Conservation (phyloP, 345 rosid species). For the Noccaea bulbosa region DNA sequence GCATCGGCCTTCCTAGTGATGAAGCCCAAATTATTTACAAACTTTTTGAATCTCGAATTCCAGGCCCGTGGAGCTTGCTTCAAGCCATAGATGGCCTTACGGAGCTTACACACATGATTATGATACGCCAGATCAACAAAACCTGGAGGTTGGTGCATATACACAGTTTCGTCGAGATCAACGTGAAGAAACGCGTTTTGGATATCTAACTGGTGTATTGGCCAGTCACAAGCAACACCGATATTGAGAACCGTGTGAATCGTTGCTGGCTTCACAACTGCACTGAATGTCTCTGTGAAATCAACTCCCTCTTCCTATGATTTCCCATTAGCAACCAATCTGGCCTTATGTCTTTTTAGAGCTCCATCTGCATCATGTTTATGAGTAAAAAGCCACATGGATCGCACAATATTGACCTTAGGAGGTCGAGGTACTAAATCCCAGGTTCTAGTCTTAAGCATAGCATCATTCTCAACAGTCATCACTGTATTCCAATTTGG, state of each 20-base stretch:
- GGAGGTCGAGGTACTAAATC: no score
- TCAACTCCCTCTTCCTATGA: not conserved
- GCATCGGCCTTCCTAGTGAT: not conserved
- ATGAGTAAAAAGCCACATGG: not conserved
- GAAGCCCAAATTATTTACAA: not conserved
- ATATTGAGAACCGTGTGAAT: not conserved
- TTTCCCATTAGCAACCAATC: not conserved
- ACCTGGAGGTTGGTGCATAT: not conserved
- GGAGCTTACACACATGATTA: not conserved
- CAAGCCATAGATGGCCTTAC: not conserved
- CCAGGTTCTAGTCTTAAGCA: no score
- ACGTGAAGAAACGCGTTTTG: not conserved
- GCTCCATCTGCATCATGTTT: not conserved
- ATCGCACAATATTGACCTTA: no score
- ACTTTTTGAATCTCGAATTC: not conserved
- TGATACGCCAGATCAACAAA: not conserved
- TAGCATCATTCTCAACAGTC: no score
- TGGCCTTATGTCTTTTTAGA: not conserved
- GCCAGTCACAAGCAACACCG: not conserved
- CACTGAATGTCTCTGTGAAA: not conserved
- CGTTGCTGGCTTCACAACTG: not conserved
- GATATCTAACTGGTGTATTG: not conserved
- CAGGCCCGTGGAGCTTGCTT: not conserved
- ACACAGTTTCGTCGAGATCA: not conserved
- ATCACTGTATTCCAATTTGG: no score